These are phyloP conservation scores for Starmerella bombi DNA, from an alignment of 805 yeast genomes.

Conservation along the genomic window DNA sequence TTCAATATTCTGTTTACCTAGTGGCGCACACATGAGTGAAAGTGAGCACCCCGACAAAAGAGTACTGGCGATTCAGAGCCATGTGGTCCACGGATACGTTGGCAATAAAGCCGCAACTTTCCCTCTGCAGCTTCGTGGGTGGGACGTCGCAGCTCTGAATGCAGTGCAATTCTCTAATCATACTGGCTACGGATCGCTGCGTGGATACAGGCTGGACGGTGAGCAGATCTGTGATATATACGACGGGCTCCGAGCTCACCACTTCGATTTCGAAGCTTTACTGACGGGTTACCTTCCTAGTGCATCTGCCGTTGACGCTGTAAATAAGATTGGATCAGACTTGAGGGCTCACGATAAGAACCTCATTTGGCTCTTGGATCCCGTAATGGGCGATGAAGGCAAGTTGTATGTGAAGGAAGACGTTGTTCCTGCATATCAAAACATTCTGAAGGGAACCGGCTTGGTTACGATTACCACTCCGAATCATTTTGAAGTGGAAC, in stretches of 20 bases:
- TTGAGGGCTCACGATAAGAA: slow-evolving; percentile 23
- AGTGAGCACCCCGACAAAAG: too few species aligned
- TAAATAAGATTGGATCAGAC: slow-evolving; percentile 34
- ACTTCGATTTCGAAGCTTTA: slow-evolving; percentile 46
- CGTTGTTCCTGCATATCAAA: slow-evolving; percentile 47
- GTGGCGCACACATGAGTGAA: too few species aligned
- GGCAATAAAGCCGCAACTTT: slow-evolving; percentile 87
- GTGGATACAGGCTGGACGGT: slow-evolving; percentile 42
- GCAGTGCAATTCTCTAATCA: slow-evolving; percentile 85
- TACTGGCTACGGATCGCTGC: slow-evolving; percentile 67
- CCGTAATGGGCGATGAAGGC: slow-evolving; percentile 88
- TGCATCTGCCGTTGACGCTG: slow-evolving; percentile 39
- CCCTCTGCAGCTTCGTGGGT: slow-evolving; percentile 72
- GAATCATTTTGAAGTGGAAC: slow-evolving; percentile 77
- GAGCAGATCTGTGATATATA: slow-evolving; percentile 38
- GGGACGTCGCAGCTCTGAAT: slow-evolving; percentile 87
- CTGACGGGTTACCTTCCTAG: slow-evolving; percentile 72
- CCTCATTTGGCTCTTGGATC: slow-evolving; percentile 59
- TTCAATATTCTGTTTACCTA: too few species aligned
- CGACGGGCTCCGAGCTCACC: slow-evolving; percentile 41
- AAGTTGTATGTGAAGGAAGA: slow-evolving; percentile 50
- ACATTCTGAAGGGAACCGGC: slow-evolving; percentile 31
- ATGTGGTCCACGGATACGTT: slow-evolving; percentile 91
- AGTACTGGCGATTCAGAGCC: slow-evolving; percentile 60
- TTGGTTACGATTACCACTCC: slow-evolving; percentile 70